Base-by-base conservation (phyloP, 1,139 yeast species). In the Saccharomycopsis crataegensis region DNA sequence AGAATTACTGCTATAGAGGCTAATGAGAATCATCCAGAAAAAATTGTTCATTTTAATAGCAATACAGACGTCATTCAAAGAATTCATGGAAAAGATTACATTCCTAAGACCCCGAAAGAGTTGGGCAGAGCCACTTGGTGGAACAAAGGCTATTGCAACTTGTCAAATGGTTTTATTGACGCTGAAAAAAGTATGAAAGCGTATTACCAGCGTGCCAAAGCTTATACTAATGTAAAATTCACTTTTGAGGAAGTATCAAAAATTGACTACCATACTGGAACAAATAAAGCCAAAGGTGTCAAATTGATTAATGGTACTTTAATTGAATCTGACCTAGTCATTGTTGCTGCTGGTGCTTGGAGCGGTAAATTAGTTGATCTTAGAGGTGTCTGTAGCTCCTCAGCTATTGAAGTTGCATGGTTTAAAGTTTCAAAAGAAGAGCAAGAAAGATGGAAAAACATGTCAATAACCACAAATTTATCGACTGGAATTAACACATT, bases 381-480 rank as follows among this genome's bases (percentile, higher is more conserved):
- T 8, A 40, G 43, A 40, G 43, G 22, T 4, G 5, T 40, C n/a
- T 40, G 43, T 40, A 40, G 16, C 14, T 40, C 14, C 17, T 40
- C 43, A 16, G 43, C 43, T 40, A 40, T 40, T 40, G 43, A 40
- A 40, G 43, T 40, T 40, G 43, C 43, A n/a, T 40, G 43, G 43
- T 40, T 40, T 14, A 40, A 40, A 16, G 9, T 40, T n/a, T n/a
- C 43, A n/a, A 40, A 40, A 16, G 43, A 40, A 7, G 43, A 40
- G 17, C 17, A 40, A 40, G 43, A 12, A 40, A 8, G 9, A 40
- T 40, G 43, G 43, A 40, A 40, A 40, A 16, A 40, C 22, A 40
- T 40, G 43, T 12, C 43, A n/a, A 40, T 40, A 8, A 40, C 43
- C 22, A 40, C 43, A 40, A 40, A 40, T 40, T 16, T 40, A n/a